These are phyloP conservation scores for Fusarium nodosum DNA, from an alignment of 2,329 filamentous ascomycete species.

Conservation along the genomic window DNA sequence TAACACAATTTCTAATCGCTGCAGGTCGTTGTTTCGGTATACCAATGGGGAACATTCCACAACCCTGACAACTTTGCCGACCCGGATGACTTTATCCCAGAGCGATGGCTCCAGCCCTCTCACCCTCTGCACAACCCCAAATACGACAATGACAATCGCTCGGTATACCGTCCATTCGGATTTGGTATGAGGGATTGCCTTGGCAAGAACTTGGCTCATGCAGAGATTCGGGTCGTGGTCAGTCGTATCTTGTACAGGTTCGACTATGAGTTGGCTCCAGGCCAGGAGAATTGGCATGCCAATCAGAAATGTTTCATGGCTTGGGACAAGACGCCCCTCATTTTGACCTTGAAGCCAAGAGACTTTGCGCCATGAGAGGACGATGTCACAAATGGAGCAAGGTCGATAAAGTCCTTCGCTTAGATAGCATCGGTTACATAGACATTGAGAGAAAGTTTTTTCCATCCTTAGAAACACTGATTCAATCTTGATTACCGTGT, in stretches of 20 bases:
- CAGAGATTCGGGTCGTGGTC: background rate
- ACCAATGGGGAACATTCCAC: constrained; percentile 2
- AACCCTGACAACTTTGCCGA: background rate
- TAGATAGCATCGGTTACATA: background rate
- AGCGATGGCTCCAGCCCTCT: background rate
- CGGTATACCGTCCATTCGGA: background rate
- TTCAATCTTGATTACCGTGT: no score
- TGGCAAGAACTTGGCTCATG: constrained; percentile 2
- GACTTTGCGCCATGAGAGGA: background rate
- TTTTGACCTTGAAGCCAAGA: background rate
- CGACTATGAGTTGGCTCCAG: background rate
- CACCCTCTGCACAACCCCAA: background rate
- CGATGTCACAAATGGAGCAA: accelerated
- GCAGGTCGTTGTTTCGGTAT: background rate
- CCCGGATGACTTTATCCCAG: background rate
- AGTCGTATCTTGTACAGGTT: background rate
- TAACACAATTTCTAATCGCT: background rate
- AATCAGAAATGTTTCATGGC: background rate
- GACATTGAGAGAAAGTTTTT: no score
- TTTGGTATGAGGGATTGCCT: constrained; percentile 1
- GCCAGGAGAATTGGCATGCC: background rate
- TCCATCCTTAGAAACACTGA: no score
- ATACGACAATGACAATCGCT: constrained; percentile 1
- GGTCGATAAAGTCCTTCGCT: background rate
- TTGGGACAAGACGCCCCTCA: background rate